These are phyloP conservation scores for Starmerella vaccinii DNA, from an alignment of 805 yeast species.

Conservation along the genomic window DNA sequence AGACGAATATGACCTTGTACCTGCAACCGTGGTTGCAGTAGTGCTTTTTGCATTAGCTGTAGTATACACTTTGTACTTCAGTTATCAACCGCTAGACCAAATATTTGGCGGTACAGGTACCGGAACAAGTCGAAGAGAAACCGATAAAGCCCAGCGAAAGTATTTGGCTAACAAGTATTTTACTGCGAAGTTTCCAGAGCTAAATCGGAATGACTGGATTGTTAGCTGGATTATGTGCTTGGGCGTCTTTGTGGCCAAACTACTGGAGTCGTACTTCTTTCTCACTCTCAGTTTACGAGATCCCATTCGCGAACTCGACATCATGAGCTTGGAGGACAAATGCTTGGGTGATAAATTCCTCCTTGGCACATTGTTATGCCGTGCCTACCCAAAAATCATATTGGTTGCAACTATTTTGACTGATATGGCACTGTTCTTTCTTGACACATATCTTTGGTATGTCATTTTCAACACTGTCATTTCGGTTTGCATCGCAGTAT, in stretches of 20 bases:
- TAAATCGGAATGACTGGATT: conserved; percentile 44
- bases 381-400: conserved; percentile 47
- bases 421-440: conserved; percentile 58
- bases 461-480: conserved; percentile 68
- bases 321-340: conserved; percentile 40
- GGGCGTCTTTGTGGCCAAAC: conserved; percentile 56
- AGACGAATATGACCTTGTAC: conserved; percentile 6
- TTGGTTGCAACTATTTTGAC: conserved; percentile 46
- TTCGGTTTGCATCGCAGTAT: conserved; percentile 60
- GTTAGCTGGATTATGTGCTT: conserved; percentile 64
- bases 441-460: conserved; percentile 80
- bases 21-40: conserved; percentile 36
- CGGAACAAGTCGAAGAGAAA: neutral
- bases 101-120: conserved; percentile 35
- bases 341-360: conserved; percentile 51
- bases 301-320: conserved; percentile 58
- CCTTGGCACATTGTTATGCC: conserved; percentile 46
- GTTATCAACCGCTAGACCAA: conserved; percentile 52
- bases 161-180: conserved; percentile 47
- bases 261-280: conserved; percentile 68
- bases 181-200: conserved; percentile 47
- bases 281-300: conserved; percentile 61
- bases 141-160: conserved; percentile 20
- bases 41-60: conserved; percentile 50
- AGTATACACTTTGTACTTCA: conserved; percentile 44